Percentiles rank a stretch among this genome's conserved stretches.
Evolutionary conservation across 768 basidiomycete species (phyloP).

Genomic region (Russula ochroleuca): DNA sequence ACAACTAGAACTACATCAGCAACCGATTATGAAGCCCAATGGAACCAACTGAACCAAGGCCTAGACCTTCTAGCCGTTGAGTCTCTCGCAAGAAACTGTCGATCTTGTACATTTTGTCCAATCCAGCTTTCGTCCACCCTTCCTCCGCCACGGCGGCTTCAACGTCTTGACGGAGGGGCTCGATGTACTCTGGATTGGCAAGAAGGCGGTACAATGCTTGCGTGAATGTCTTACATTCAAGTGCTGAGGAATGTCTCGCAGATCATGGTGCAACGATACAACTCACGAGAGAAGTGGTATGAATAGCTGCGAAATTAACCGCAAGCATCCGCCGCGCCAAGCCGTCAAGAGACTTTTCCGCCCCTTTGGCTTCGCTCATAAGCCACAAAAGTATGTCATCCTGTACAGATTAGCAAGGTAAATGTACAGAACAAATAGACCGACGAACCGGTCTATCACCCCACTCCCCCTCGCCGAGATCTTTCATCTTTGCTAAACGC

Average conservation of each 20-base stretch:
- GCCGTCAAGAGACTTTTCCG: slow-evolving; percentile 34
- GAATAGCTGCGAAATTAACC: slow-evolving; percentile 39
- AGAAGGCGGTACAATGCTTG: slow-evolving; percentile 34
- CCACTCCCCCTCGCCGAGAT: slow-evolving; percentile 28
- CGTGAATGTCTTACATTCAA: slow-evolving; percentile 28
- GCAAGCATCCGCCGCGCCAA: slow-evolving; percentile 32
- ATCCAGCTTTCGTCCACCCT: slow-evolving; percentile 35
- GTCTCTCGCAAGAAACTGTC: slow-evolving; percentile 39
- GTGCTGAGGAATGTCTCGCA: background rate
- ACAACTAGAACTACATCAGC: background rate
- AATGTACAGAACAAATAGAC: too few species aligned
- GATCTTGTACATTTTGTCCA: slow-evolving; percentile 34
- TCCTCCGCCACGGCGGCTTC: slow-evolving; percentile 30
- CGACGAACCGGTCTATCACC: slow-evolving; percentile 30
- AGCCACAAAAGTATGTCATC: slow-evolving; percentile 48
- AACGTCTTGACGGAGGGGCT: slow-evolving; percentile 35
- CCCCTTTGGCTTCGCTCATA: slow-evolving; percentile 37
- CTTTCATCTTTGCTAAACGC: slow-evolving; percentile 27
- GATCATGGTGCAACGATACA: background rate
- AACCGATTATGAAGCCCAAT: background rate
- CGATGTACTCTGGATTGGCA: slow-evolving; percentile 30
- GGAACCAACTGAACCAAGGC: slow-evolving; percentile 17
- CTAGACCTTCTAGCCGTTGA: slow-evolving; percentile 31
- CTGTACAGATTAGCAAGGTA: slow-evolving; percentile 29
- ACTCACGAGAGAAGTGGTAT: slow-evolving; percentile 34